Conservation (phyloP, 768 basidiomycete species). For the Tephrocybe sp. region DNA sequence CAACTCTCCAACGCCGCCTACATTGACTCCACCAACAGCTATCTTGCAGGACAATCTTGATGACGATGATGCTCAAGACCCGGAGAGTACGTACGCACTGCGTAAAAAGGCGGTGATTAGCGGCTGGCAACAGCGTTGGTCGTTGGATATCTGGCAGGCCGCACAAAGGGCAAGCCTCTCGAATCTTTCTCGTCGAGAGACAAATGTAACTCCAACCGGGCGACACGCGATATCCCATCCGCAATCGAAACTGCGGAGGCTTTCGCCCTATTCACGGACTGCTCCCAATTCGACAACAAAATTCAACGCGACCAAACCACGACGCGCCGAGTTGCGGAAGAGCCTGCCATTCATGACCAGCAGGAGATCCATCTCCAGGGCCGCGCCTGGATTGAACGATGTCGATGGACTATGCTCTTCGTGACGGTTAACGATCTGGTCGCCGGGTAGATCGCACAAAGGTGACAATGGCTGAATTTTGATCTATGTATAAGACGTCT, state of each 20-base stretch:
- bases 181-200: slow-evolving; percentile 39
- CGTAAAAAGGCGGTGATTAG: slow-evolving; percentile 43
- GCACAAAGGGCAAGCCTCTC: slow-evolving; percentile 17
- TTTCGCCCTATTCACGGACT: slow-evolving; percentile 16
- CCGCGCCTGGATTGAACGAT: not conserved
- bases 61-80: slow-evolving; percentile 26
- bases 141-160: slow-evolving; percentile 40
- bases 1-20: slow-evolving; percentile 28
- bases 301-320: slow-evolving; percentile 9
- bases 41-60: slow-evolving; percentile 27
- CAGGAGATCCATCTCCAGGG: slow-evolving; percentile 5
- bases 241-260: slow-evolving; percentile 14
- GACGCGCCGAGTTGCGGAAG: slow-evolving; percentile 20
- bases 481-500: too few relatives aligned
- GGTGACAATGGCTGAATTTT: too few relatives aligned
- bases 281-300: slow-evolving; percentile 15
- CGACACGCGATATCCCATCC: slow-evolving; percentile 27
- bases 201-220: slow-evolving; percentile 45
- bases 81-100: slow-evolving; percentile 23
- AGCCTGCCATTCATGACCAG: slow-evolving; percentile 24
- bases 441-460: too few relatives aligned
- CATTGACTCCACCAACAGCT: slow-evolving; percentile 40
- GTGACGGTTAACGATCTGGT: too few relatives aligned
- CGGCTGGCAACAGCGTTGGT: slow-evolving; percentile 59
- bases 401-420: not conserved